Conservation (phyloP, 768 basidiomycete genomes). For the Xerocomellus dryophilus region DNA sequence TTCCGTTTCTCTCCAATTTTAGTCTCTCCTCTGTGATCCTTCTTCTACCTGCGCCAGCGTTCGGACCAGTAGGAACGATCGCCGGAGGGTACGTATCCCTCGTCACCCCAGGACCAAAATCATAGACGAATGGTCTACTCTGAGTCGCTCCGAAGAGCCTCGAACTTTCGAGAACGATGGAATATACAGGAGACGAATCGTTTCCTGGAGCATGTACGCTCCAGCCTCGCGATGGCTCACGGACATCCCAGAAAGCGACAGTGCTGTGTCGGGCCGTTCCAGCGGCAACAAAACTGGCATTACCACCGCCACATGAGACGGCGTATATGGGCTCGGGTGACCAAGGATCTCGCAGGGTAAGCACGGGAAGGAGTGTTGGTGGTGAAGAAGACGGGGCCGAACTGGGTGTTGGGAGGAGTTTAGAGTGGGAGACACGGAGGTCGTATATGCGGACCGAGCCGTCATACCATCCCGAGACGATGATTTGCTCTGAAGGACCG, state of each 20-base stretch:
- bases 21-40: slow-evolving; percentile 20
- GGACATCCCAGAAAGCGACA: slow-evolving; percentile 80
- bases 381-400: slow-evolving; percentile 15
- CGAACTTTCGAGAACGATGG: slow-evolving; percentile 69
- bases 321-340: slow-evolving; percentile 72
- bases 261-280: slow-evolving; percentile 76
- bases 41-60: slow-evolving; percentile 21
- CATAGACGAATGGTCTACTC: slow-evolving; percentile 71
- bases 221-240: slow-evolving; percentile 61
- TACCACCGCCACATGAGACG: slow-evolving; percentile 72
- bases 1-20: slow-evolving; percentile 34
- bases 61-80: slow-evolving; percentile 22
- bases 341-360: slow-evolving; percentile 65
- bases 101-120: slow-evolving; percentile 68
- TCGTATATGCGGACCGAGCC: slow-evolving; percentile 73
- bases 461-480: slow-evolving; percentile 84
- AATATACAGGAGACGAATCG: slow-evolving; percentile 76
- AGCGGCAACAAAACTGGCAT: slow-evolving; percentile 62
- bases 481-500: slow-evolving; percentile 66
- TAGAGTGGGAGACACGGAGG: slow-evolving; percentile 50
- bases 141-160: slow-evolving; percentile 78
- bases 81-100: slow-evolving; percentile 50
- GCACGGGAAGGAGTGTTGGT: slow-evolving; percentile 50
- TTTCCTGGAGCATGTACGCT: slow-evolving; percentile 79
- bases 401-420: not conserved